These are phyloP conservation scores for Aspergillus hancockii DNA, from an alignment of 495 filamentous ascomycete genomes.

Conservation along the genomic window DNA sequence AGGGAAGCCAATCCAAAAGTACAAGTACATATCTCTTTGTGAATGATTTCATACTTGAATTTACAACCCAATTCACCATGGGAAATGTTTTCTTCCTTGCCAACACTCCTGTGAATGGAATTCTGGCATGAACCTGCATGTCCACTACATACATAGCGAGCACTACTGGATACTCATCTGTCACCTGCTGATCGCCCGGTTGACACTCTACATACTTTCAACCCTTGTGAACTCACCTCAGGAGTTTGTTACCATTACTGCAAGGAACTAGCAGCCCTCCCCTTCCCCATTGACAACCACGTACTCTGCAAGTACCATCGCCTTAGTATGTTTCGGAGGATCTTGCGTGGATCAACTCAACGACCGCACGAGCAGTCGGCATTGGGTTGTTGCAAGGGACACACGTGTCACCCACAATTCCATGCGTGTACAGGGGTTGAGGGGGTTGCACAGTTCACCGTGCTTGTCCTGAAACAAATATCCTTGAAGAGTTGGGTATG, in stretches of 20 bases:
- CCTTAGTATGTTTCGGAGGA: neutral
- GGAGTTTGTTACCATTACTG: neutral
- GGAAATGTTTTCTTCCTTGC: neutral
- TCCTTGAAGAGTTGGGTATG: neutral
- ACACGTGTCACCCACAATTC: neutral
- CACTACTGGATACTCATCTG: neutral
- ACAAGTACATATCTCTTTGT: no score
- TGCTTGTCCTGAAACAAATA: neutral
- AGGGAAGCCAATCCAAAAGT: no score
- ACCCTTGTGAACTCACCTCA: neutral
- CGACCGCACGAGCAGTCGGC: neutral
- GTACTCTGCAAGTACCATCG: neutral
- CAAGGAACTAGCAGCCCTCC: neutral
- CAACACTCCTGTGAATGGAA: neutral
- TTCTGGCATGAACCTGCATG: neutral
- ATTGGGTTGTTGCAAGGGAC: neutral
- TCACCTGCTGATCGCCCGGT: neutral
- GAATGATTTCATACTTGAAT: no score
- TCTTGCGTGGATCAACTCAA: slow-evolving; percentile 5
- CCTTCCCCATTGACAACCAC: neutral
- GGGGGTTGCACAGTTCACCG: neutral
- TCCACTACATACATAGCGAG: neutral
- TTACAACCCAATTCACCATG: no score
- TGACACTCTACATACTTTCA: neutral
- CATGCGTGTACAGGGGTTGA: neutral